These are phyloP conservation scores for Salix brachista DNA, from an alignment of 345 rosid species.

Conservation along the genomic window DNA sequence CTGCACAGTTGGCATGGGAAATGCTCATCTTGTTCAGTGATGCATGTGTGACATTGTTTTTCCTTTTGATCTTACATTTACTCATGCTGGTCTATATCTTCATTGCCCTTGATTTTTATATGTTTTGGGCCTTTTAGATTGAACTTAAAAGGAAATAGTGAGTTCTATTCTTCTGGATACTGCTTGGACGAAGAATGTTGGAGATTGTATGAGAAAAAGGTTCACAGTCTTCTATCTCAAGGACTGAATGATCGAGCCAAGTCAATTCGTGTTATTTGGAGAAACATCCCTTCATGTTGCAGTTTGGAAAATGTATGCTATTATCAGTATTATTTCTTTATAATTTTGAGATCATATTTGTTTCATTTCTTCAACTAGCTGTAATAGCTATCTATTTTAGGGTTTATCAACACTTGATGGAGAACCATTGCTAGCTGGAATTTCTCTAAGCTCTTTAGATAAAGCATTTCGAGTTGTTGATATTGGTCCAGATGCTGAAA, in stretches of 20 bases:
- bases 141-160: conserved; percentile 51
- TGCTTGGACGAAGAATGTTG: conserved; percentile 92
- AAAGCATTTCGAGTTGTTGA: conserved; percentile 73
- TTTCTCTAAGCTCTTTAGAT: conserved; percentile 66
- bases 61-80: not conserved
- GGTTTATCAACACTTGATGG: conserved; percentile 59
- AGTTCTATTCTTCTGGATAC: conserved; percentile 48
- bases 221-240: conserved; percentile 55
- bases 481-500: conserved; percentile 90
- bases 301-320: conserved; percentile 57
- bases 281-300: conserved; percentile 52
- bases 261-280: conserved; percentile 71
- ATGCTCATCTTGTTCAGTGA: not conserved
- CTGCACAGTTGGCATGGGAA: too few relatives aligned
- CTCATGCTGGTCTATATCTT: conserved; percentile 1
- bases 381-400: conserved; percentile 35
- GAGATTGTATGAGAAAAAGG: conserved; percentile 78
- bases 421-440: conserved; percentile 70
- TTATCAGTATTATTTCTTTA: conserved; percentile 2
- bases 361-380: not conserved
- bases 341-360: not conserved
- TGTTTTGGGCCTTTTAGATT: conserved; percentile 44
- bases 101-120: conserved; percentile 13
- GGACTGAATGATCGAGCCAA: conserved; percentile 80
- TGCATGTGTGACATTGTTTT: not conserved